Evolutionary conservation across 1,139 yeast genomes (phyloP), one percentile per base, ranked within the genome.

Genomic region (Saccharomyces hybrid): DNA sequence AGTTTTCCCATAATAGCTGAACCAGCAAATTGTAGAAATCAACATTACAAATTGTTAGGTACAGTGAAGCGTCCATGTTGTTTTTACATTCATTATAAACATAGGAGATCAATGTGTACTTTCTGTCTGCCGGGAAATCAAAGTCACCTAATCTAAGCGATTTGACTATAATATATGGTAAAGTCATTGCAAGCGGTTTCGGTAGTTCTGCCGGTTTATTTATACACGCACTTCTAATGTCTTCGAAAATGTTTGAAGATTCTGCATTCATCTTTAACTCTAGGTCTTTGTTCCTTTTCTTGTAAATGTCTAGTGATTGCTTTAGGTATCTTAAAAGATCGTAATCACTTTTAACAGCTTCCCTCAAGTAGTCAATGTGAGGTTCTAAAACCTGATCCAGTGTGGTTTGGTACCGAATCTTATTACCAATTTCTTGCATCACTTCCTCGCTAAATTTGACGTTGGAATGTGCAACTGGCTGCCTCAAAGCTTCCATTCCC

Each of bases 21-120:
- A 68, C 28, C 20, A 67, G 52, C 11, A 62, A 41, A 51, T 68
- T 68, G 57, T 68, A 68, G 50, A 68, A 65, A 26, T 64, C 69
- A 2, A 62, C 60, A 49, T 62, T 64, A 55, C 70, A 67, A 42
- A 66, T 58, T 50, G 62, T 61, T 53, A 68, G 50, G 50, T 68
- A 67, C 46, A 65, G 54, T 2, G 66, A 58, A 1, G 66, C 51
- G 46, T 67, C 68, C 7, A 57, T 51, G 23, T 57, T 56, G 4
- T 54, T 56, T 50, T 66, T 67, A 54, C 69, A 65, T 47, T 59
- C 56, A 11, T 64, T 56, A 55, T 65, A 66, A 13, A 68, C 57
- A 51, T 59, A 61, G n/a, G 64, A 59, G 13, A 61, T 57, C 9
- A 67, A 52, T 6, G 55, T 54, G 51, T 65, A 67, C 41, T 61